These are phyloP conservation scores for Aquanectria penicillioides DNA, from an alignment of 2,329 filamentous ascomycete genomes.

Conservation along the genomic window DNA sequence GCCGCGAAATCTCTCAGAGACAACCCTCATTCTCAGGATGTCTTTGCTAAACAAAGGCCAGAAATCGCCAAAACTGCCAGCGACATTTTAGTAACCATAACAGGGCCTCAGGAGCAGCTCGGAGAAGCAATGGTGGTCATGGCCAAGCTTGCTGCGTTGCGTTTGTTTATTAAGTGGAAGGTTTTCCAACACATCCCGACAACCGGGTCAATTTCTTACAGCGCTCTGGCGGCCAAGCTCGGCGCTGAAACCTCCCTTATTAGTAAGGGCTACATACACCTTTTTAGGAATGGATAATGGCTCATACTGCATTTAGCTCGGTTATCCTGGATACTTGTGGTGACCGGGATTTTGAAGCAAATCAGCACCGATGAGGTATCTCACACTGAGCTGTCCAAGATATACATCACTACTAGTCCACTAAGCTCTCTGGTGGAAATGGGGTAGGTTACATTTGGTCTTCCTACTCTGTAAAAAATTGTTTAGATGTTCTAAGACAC, in stretches of 20 bases:
- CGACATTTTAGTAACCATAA: not conserved
- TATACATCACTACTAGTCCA: constrained; percentile 4
- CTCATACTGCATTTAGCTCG: not conserved
- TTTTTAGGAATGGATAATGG: accelerated
- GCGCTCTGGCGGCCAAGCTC: not conserved
- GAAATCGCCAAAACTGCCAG: not conserved
- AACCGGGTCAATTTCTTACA: not conserved
- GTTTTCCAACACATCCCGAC: constrained; percentile 3
- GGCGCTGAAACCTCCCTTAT: constrained; percentile 5
- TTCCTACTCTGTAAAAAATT: not conserved
- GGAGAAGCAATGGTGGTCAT: not conserved
- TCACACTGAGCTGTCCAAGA: not conserved
- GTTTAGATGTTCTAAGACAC: not conserved
- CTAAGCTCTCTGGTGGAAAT: constrained; percentile 1
- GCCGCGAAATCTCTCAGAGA: not conserved
- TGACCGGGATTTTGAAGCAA: constrained; percentile 4
- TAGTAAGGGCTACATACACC: not conserved
- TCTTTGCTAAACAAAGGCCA: not conserved
- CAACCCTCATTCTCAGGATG: not conserved
- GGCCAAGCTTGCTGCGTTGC: not conserved
- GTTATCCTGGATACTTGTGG: not conserved
- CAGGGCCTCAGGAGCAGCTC: not conserved
- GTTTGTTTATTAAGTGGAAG: constrained; percentile 13
- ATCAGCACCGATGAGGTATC: not conserved
- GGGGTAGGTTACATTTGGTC: not conserved